Evolutionary conservation across 106 monocot genomes (phyloP), one percentile per base, ranked within the genome.

Genomic region (Dendrobium huoshanense): DNA sequence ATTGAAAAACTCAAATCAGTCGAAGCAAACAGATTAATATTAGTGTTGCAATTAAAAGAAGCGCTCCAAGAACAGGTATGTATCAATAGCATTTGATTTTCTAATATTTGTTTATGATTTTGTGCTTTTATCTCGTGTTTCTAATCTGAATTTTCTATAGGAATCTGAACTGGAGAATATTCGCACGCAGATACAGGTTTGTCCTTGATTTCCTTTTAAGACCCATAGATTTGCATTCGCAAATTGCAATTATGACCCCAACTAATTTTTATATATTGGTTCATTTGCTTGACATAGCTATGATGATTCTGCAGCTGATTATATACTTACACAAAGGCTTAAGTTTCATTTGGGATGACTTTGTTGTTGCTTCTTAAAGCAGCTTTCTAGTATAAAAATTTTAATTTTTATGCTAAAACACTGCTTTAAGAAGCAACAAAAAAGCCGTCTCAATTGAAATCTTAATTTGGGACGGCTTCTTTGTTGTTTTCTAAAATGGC

Each of bases 111-210:
- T 11, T 43, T 67, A 43, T 73, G 22, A 22, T 24, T 74, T 42
- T 56, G 19, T 15, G 19, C 37, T 29, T 78, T 4, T 1, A 24
- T 19, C 1, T 59, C 7, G 7, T 59, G 9, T 58, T 56, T 25
- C 88, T 75, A 80, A 59, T 68, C 76, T 15, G 75, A 67, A 79
- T 75, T 55, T 86, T 81, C 40, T 85, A 64, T 86, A 95, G 95
- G 95, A 95, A 86, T 91, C 93, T 55, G 85, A 88, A 80, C 84
- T 95, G 89, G 95, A 95, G 91, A 91, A 82, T 65, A 86, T 95
- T 55, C 87, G 90, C 56, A 95, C 89, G n/a, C 95, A 95, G 81
- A 70, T 95, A 55, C 93, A 94, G 93, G 93, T 94, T 40, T 24
- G n/a, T 27, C 49, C 19, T 51, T 49, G 10, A 25, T 76, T 76